phyloP scores from a whole-genome alignment of 148 eudicot species.

The Dysphania ambrosioides region DNA sequence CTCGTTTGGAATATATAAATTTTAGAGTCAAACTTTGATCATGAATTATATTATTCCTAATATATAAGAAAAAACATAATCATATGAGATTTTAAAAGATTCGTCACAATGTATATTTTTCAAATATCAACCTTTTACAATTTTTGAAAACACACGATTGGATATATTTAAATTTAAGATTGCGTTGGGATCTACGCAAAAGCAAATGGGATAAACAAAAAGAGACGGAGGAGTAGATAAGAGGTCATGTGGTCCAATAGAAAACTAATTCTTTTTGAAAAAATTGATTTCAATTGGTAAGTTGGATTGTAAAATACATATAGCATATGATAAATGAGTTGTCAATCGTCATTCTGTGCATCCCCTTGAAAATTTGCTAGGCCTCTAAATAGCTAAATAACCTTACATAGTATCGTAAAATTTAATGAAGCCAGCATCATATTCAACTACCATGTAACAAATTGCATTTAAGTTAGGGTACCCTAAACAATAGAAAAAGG shows the following conservation, averaged over 20 bases:
- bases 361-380: slow-evolving; percentile 8
- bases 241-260: slow-evolving; percentile 27
- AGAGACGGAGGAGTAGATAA: too few species aligned
- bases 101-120: too few species aligned
- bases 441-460: slow-evolving; percentile 47
- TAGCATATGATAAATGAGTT: slow-evolving; percentile 26
- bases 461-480: slow-evolving; percentile 24
- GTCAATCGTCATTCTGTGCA: slow-evolving; percentile 23
- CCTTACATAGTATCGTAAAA: slow-evolving; percentile 13
- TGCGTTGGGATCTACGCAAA: too few species aligned
- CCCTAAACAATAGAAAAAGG: background rate
- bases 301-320: slow-evolving; percentile 20
- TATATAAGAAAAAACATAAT: too few species aligned
- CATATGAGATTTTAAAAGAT: too few species aligned
- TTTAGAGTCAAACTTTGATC: too few species aligned
- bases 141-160: too few species aligned
- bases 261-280: slow-evolving; percentile 20
- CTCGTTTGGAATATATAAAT: too few species aligned
- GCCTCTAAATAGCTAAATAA: slow-evolving; percentile 26
- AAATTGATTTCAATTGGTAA: slow-evolving; percentile 9
- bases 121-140: too few species aligned
- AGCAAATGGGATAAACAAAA: too few species aligned
- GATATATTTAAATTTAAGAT: too few species aligned
- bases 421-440: slow-evolving; percentile 38
- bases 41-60: too few species aligned